Conservation (phyloP, 1,284 basidiomycete genomes). For the Tilletia walkeri region DNA sequence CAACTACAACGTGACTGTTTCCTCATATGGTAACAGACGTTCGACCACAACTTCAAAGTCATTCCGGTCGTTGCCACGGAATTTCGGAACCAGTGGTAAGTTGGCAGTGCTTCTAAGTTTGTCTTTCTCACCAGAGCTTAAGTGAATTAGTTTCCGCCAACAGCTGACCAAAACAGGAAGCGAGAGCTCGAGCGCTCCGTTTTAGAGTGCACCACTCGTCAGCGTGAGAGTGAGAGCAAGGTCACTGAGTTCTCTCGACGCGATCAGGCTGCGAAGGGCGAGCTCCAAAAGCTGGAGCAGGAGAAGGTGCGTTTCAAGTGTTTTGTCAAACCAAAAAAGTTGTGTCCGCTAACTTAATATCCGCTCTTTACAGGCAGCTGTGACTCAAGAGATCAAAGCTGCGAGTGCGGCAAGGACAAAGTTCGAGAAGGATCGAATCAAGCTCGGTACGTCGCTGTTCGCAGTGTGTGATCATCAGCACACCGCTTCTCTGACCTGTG, state of each 20-base stretch:
- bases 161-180: slow-evolving; percentile 41
- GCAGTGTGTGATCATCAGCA: neutral
- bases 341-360: neutral
- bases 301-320: neutral
- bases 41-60: slow-evolving; percentile 65
- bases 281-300: neutral
- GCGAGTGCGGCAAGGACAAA: neutral
- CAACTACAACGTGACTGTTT: slow-evolving; percentile 68
- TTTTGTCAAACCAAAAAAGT: neutral
- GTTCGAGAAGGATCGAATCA: slow-evolving; percentile 3
- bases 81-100: slow-evolving; percentile 29
- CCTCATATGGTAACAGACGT: slow-evolving; percentile 69
- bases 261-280: neutral
- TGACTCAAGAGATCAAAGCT: neutral
- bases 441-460: neutral
- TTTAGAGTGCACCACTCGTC: slow-evolving; percentile 22
- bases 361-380: neutral
- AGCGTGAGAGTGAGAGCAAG: neutral
- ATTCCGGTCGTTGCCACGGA: slow-evolving; percentile 42
- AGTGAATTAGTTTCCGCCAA: neutral
- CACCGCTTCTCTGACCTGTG: neutral
- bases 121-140: neutral
- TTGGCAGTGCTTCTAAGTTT: neutral
- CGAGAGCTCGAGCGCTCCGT: slow-evolving; percentile 26
- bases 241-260: neutral